These are phyloP conservation scores for Forsythia viridissima DNA, from an alignment of 257 asterid genomes.

Conservation along the genomic window DNA sequence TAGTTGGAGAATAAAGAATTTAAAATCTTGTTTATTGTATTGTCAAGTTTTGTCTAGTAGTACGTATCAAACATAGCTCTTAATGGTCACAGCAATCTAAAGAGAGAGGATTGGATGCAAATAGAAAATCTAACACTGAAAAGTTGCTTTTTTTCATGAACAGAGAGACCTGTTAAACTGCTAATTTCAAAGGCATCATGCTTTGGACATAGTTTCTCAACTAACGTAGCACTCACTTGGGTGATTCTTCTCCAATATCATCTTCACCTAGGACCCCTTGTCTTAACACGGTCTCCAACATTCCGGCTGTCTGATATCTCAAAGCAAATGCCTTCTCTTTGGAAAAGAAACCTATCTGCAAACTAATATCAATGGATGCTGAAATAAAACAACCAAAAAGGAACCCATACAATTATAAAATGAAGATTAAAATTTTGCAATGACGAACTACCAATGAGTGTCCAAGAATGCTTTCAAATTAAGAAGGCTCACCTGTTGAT, in stretches of 20 bases:
- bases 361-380: conserved; percentile 63
- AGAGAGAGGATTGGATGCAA: background rate
- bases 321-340: conserved; percentile 87
- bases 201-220: background rate
- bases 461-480: conserved; percentile 4
- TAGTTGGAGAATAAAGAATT: background rate
- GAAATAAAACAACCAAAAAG: conserved; percentile 33
- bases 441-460: conserved; percentile 4
- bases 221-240: conserved; percentile 53
- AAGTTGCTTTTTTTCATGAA: background rate
- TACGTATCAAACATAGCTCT: background rate
- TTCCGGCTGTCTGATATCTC: conserved; percentile 96
- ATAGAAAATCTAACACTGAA: background rate
- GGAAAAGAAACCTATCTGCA: conserved; percentile 92
- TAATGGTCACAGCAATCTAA: conserved; percentile 4
- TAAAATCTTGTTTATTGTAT: too few species aligned
- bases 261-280: conserved; percentile 98
- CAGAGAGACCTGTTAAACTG: background rate
- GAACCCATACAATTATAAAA: conserved; percentile 3
- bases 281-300: conserved; percentile 91
- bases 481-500: conserved; percentile 83
- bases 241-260: conserved; percentile 93
- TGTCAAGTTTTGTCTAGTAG: background rate
- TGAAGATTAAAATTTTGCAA: conserved; percentile 19
- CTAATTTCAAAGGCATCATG: background rate